These are phyloP conservation scores for Nicotiana undulata DNA, from an alignment of 257 asterid species.

Conservation along the genomic window DNA sequence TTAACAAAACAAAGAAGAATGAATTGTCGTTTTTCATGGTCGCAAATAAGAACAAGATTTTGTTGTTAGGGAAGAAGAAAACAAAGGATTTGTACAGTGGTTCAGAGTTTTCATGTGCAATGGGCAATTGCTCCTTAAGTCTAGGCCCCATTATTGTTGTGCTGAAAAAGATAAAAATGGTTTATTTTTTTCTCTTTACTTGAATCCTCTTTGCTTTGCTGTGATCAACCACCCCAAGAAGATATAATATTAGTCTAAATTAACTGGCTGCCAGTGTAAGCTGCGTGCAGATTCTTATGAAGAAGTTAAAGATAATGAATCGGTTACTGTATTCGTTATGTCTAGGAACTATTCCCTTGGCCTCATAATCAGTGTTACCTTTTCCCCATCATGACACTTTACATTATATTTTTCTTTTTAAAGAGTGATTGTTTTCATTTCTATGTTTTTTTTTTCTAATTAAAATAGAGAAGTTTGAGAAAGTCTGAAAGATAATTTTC, in stretches of 20 bases:
- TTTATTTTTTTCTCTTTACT: slow-evolving; percentile 5
- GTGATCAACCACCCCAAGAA: slow-evolving; percentile 17
- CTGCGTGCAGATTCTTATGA: not conserved
- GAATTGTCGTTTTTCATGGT: slow-evolving; percentile 21
- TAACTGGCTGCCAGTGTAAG: not conserved
- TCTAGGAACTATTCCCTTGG: not conserved
- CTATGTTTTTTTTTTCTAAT: too few species aligned
- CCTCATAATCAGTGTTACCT: too few species aligned
- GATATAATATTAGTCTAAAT: not conserved
- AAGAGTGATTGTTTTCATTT: too few species aligned
- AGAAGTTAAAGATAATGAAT: slow-evolving; percentile 14
- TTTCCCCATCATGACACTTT: too few species aligned
- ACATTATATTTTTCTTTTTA: too few species aligned
- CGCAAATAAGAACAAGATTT: slow-evolving; percentile 22
- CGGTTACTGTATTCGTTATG: not conserved
- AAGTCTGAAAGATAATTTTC: too few species aligned
- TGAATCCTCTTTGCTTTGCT: slow-evolving; percentile 29
- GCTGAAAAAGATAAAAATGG: slow-evolving; percentile 6
- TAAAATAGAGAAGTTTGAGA: too few species aligned
- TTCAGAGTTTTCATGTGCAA: slow-evolving; percentile 36
- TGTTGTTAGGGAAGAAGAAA: slow-evolving; percentile 9
- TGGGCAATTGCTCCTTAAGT: not conserved
- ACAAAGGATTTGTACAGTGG: slow-evolving; percentile 17
- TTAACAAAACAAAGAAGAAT: slow-evolving; percentile 26
- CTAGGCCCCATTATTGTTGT: slow-evolving; percentile 12